Evolutionary conservation across 2,329 filamentous ascomycete species (phyloP).

Genomic region (Hortaea sp.): DNA sequence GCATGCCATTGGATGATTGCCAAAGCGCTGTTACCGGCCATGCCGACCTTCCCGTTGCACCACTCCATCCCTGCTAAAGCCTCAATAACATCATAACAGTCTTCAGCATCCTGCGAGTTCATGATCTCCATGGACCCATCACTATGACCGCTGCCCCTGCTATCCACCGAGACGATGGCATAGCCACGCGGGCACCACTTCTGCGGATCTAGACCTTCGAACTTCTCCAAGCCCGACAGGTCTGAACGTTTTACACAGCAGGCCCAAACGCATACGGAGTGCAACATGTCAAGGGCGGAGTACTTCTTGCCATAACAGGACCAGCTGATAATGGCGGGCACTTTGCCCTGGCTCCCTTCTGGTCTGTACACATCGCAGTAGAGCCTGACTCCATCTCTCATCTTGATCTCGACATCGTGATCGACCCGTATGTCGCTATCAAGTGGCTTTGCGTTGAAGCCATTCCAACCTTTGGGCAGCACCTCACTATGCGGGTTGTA

Average conservation of each 20-base stretch:
- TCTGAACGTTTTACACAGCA: too few species aligned
- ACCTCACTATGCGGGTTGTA: background rate
- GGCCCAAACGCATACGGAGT: too few species aligned
- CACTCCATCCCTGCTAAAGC: constrained; percentile 31
- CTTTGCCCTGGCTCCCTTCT: constrained; percentile 18
- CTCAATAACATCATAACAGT: constrained; percentile 38
- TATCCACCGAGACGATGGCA: constrained; percentile 26
- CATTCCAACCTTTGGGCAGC: background rate
- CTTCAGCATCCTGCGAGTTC: constrained; percentile 34
- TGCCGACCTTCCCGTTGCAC: constrained; percentile 36
- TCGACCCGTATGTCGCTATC: constrained; percentile 30
- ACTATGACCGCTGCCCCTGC: constrained; percentile 21
- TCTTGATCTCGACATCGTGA: constrained; percentile 34
- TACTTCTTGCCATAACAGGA: too few species aligned
- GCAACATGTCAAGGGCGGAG: too few species aligned
- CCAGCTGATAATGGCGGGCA: constrained; percentile 27
- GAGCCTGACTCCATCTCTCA: constrained; percentile 32
- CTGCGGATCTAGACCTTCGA: constrained; percentile 34
- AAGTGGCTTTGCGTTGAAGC: background rate
- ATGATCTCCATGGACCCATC: constrained; percentile 19
- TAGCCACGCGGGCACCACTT: constrained; percentile 26
- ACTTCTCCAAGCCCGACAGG: constrained; percentile 28
- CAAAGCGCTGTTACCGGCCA: constrained; percentile 37
- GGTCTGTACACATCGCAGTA: constrained; percentile 38
- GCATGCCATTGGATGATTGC: constrained; percentile 34